A percentile compares a stretch with the other conserved stretches of the same genome.
phyloP scores from a whole-genome alignment of 2,329 filamentous ascomycete species.

The Botrytis elliptica region DNA sequence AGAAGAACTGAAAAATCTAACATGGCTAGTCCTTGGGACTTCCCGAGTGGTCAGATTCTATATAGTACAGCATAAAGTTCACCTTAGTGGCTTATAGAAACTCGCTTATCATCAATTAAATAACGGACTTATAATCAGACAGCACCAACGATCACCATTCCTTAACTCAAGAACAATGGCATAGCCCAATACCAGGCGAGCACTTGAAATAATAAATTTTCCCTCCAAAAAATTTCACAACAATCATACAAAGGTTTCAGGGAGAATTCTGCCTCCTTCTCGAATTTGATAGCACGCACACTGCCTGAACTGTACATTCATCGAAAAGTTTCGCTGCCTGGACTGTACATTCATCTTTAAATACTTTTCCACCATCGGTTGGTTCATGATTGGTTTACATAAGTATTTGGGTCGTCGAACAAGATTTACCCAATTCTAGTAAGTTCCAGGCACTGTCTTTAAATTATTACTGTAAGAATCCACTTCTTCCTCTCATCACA shows the following conservation, averaged over 20 bases:
- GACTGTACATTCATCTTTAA: background rate
- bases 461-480: background rate
- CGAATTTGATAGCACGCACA: background rate
- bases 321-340: too few relatives aligned
- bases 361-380: background rate
- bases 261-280: background rate
- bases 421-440: background rate
- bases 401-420: background rate
- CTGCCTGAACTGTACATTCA: background rate
- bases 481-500: background rate
- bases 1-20: background rate
- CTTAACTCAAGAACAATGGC: background rate
- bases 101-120: background rate
- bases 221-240: background rate
- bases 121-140: background rate
- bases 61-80: background rate
- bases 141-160: background rate
- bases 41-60: background rate
- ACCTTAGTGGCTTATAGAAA: background rate
- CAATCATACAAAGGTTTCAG: background rate
- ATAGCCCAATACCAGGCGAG: background rate
- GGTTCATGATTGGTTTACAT: background rate
- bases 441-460: background rate
- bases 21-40: background rate
- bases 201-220: background rate